phyloP scores from a whole-genome alignment of 108 stramenopile genomes.

The Poteriospumella lacustris region DNA sequence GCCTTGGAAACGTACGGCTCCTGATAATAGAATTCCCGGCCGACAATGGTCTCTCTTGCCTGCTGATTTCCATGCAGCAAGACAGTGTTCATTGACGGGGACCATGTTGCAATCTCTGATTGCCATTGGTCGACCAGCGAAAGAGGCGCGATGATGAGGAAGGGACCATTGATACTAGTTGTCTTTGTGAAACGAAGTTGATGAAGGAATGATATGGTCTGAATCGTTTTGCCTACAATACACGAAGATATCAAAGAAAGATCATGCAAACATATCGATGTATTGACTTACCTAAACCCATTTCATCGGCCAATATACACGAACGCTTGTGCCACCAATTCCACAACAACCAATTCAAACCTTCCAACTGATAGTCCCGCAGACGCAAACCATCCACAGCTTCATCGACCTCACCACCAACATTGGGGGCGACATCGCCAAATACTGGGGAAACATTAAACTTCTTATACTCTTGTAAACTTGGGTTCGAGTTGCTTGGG shows the following conservation, averaged over 20 bases:
- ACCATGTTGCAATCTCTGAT: constrained; percentile 78
- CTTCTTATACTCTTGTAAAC: constrained; percentile 33
- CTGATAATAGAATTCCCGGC: constrained; percentile 80
- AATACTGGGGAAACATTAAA: constrained; percentile 31
- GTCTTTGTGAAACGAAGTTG: constrained; percentile 28
- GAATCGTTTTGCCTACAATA: constrained; percentile 82
- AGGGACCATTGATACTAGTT: constrained; percentile 65
- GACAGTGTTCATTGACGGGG: constrained; percentile 82
- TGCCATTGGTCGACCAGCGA: constrained; percentile 85
- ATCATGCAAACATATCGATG: constrained; percentile 3
- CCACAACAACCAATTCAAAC: constrained; percentile 89
- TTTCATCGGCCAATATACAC: constrained; percentile 94
- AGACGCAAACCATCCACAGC: constrained; percentile 52
- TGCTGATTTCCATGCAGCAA: constrained; percentile 87
- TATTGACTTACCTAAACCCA: constrained; percentile 52
- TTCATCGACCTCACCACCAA: constrained; percentile 20
- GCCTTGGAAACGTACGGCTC: constrained; percentile 36
- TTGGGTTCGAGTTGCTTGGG: constrained; percentile 15
- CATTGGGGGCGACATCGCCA: constrained; percentile 11
- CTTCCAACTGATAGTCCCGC: constrained; percentile 88
- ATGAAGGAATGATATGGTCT: constrained; percentile 87
- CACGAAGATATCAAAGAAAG: neutral
- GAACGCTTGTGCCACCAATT: constrained; percentile 81
- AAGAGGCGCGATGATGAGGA: constrained; percentile 83
- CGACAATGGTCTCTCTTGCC: constrained; percentile 69